Conservation (phyloP, 164 flowering plant species). For the Amborella trichopoda region DNA sequence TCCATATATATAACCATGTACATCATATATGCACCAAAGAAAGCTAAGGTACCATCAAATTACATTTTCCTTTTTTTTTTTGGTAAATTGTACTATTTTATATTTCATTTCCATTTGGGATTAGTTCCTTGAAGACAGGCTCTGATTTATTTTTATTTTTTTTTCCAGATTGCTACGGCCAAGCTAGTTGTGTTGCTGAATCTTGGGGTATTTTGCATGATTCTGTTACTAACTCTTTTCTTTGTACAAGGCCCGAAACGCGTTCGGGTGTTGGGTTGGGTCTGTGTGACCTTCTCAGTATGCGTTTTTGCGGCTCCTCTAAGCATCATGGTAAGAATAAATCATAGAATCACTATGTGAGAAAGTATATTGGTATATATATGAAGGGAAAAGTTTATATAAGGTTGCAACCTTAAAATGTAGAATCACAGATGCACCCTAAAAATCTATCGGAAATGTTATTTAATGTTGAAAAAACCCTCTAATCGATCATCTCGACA, state of each 20-base stretch:
- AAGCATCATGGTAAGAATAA: constrained; percentile 61
- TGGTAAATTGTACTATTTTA: no score
- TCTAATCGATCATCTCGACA: no score
- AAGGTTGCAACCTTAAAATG: no score
- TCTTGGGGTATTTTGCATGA: constrained; percentile 33
- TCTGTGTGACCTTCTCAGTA: constrained; percentile 47
- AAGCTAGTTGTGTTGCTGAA: constrained; percentile 37
- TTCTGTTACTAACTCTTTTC: constrained; percentile 28
- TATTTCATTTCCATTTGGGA: no score
- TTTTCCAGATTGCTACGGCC: constrained; percentile 29
- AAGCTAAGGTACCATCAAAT: constrained; percentile 39
- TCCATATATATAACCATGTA: constrained; percentile 22
- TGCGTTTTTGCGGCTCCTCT: constrained; percentile 72
- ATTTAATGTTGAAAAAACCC: no score
- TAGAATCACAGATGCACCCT: no score
- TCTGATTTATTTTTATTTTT: neutral
- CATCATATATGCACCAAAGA: constrained; percentile 29
- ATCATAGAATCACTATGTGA: no score
- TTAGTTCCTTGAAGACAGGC: neutral
- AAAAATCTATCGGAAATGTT: no score
- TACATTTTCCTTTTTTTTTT: no score
- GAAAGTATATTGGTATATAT: no score
- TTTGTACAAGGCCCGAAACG: constrained; percentile 28
- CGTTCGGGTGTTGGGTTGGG: constrained; percentile 46
- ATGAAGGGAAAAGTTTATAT: no score